Percentiles rank a stretch among this genome's conserved stretches.
phyloP scores from a whole-genome alignment of 345 rosid species.

The Eucalyptus sp. region DNA sequence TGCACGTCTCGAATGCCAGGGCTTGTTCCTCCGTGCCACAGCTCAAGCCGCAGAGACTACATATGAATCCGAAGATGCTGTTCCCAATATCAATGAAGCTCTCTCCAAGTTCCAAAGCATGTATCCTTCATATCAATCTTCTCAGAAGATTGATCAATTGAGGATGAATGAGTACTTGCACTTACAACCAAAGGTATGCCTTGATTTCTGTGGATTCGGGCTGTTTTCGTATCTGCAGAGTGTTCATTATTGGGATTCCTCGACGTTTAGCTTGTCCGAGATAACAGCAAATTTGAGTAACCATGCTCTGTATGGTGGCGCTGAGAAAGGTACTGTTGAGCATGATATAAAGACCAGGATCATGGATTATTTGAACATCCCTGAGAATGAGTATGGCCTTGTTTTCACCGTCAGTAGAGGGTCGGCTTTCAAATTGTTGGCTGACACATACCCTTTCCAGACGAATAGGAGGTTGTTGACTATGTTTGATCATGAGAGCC shows the following conservation, averaged over 20 bases:
- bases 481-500: conserved; percentile 98
- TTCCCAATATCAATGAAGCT: conserved; percentile 58
- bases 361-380: conserved; percentile 95
- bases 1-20: conserved; percentile 89
- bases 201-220: conserved; percentile 97
- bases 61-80: conserved; percentile 59
- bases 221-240: conserved; percentile 87
- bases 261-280: conserved; percentile 93
- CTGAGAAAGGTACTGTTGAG: conserved; percentile 84
- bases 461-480: conserved; percentile 90
- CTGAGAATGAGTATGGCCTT: conserved; percentile 94
- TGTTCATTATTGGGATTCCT: conserved; percentile 93
- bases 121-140: conserved; percentile 83
- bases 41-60: conserved; percentile 75
- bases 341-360: conserved; percentile 84
- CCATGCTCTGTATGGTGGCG: conserved; percentile 90
- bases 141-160: conserved; percentile 77
- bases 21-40: conserved; percentile 84
- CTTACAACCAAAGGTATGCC: conserved; percentile 90
- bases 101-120: conserved; percentile 58
- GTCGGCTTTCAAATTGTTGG: conserved; percentile 90
- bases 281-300: conserved; percentile 92
- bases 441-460: conserved; percentile 93
- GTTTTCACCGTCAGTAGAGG: conserved; percentile 99
- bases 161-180: conserved; percentile 74